phyloP scores from a whole-genome alignment of 139 green algal species.

The Chlamydomonas sphaeroides region DNA sequence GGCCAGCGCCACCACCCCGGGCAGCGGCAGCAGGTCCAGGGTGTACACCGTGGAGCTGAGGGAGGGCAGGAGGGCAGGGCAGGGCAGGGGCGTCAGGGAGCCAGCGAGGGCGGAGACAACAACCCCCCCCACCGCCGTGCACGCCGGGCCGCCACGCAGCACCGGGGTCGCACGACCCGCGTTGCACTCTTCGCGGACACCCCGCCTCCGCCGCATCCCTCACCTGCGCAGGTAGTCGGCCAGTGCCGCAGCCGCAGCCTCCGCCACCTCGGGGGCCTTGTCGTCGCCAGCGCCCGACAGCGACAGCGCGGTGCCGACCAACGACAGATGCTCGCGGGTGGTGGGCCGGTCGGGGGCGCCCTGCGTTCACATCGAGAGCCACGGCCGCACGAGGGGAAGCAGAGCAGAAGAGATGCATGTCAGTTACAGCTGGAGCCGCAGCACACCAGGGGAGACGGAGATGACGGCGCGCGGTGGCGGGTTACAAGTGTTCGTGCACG shows the following conservation, averaged over 20 bases:
- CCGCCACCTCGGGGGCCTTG: constrained; percentile 5
- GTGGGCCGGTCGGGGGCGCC: constrained; percentile 50
- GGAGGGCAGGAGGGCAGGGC: neutral
- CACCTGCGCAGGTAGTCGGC: constrained; percentile 37
- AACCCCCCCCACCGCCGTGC: too few relatives aligned
- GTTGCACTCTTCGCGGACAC: too few relatives aligned
- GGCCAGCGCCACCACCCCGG: constrained; percentile 49
- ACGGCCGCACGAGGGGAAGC: too few relatives aligned
- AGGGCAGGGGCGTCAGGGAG: neutral
- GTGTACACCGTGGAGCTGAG: constrained; percentile 41
- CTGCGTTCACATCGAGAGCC: constrained; percentile 23
- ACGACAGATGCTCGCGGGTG: constrained; percentile 56
- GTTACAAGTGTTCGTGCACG: too few relatives aligned
- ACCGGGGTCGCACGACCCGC: too few relatives aligned
- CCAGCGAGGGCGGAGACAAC: too few relatives aligned
- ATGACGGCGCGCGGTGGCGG: too few relatives aligned
- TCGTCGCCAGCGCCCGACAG: constrained; percentile 34
- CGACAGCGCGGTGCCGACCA: constrained; percentile 50
- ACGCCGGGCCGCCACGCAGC: too few relatives aligned
- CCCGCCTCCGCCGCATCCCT: too few relatives aligned
- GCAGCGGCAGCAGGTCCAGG: constrained; percentile 47
- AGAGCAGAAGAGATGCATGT: too few relatives aligned
- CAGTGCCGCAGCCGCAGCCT: constrained; percentile 19
- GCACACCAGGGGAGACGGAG: too few relatives aligned
- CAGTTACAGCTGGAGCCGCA: too few relatives aligned